phyloP scores from a whole-genome alignment of 129 eudicot species.

The Pittosporum tobira region DNA sequence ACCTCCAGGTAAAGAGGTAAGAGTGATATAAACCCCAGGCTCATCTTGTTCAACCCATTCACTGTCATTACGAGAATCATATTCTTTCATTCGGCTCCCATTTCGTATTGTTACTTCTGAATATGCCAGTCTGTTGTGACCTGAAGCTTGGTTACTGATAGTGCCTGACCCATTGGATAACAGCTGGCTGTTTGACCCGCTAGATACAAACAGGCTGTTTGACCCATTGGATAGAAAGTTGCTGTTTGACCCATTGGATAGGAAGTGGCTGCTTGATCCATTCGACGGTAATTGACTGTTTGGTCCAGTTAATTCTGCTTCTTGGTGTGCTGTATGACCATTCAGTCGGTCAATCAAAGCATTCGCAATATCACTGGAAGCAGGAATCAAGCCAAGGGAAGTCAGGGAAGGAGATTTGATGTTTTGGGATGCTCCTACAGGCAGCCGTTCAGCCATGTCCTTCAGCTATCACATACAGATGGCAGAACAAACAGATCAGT shows the following conservation, averaged over 20 bases:
- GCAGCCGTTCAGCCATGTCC: slow-evolving; percentile 96
- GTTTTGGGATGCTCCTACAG: slow-evolving; percentile 74
- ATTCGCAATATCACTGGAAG: slow-evolving; percentile 37
- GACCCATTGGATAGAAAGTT: slow-evolving; percentile 50
- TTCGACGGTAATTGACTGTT: slow-evolving; percentile 37
- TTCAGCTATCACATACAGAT: slow-evolving; percentile 47
- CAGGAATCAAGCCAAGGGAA: slow-evolving; percentile 39
- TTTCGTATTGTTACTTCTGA: slow-evolving; percentile 44
- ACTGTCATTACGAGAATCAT: slow-evolving; percentile 51
- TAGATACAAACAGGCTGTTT: slow-evolving; percentile 34
- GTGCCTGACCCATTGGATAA: slow-evolving; percentile 5
- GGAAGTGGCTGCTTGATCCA: slow-evolving; percentile 44
- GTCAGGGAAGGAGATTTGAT: slow-evolving; percentile 51
- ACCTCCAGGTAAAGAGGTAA: slow-evolving; percentile 83
- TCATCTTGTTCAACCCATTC: slow-evolving; percentile 99
- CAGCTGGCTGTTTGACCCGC: slow-evolving; percentile 30
- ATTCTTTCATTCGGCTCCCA: slow-evolving; percentile 48
- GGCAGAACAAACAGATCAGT: slow-evolving; percentile 11
- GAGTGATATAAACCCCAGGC: slow-evolving; percentile 91
- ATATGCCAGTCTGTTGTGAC: slow-evolving; percentile 38
- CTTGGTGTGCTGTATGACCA: slow-evolving; percentile 37
- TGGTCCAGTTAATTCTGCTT: slow-evolving; percentile 49
- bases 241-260: slow-evolving; percentile 49
- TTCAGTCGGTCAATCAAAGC: slow-evolving; percentile 33
- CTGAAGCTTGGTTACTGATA: slow-evolving; percentile 35